phyloP scores from a whole-genome alignment of 2,329 filamentous ascomycete genomes.

The Dendrostoma leiphaemia region DNA sequence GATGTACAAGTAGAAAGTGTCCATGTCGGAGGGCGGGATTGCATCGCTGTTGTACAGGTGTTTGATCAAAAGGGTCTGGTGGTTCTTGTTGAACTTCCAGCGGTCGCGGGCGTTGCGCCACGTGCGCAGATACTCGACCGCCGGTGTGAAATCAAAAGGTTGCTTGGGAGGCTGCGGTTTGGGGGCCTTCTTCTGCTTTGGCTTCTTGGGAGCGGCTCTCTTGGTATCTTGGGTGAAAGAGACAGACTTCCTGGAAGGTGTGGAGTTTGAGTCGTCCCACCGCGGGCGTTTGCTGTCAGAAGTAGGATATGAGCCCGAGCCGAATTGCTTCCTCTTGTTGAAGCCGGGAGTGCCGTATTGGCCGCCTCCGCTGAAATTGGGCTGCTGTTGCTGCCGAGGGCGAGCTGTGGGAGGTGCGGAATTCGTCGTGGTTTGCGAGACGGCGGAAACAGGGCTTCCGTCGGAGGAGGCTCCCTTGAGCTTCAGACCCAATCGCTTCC shows the following conservation, averaged over 20 bases:
- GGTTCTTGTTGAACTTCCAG: constrained; percentile 98
- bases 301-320: constrained; percentile 30
- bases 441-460: constrained; percentile 28
- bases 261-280: constrained; percentile 22
- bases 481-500: constrained; percentile 64
- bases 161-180: constrained; percentile 28
- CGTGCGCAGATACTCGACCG: constrained; percentile 73
- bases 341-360: constrained; percentile 30
- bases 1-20: constrained; percentile 74
- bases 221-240: constrained; percentile 46
- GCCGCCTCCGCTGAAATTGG: constrained; percentile 25
- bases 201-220: constrained; percentile 28
- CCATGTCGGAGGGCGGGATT: constrained; percentile 68
- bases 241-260: constrained; percentile 41
- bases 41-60: constrained; percentile 71
- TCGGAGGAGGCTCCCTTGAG: constrained; percentile 47
- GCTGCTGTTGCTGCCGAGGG: constrained; percentile 22
- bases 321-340: constrained; percentile 50
- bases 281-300: constrained; percentile 35
- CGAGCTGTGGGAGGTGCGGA: constrained; percentile 20
- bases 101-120: constrained; percentile 67
- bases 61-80: constrained; percentile 82
- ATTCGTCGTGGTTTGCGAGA: constrained; percentile 21
- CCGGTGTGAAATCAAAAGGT: constrained; percentile 49
- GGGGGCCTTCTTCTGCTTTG: constrained; percentile 32